These are phyloP conservation scores for Penicillium steckii DNA, from an alignment of 495 filamentous ascomycete genomes.

Conservation along the genomic window DNA sequence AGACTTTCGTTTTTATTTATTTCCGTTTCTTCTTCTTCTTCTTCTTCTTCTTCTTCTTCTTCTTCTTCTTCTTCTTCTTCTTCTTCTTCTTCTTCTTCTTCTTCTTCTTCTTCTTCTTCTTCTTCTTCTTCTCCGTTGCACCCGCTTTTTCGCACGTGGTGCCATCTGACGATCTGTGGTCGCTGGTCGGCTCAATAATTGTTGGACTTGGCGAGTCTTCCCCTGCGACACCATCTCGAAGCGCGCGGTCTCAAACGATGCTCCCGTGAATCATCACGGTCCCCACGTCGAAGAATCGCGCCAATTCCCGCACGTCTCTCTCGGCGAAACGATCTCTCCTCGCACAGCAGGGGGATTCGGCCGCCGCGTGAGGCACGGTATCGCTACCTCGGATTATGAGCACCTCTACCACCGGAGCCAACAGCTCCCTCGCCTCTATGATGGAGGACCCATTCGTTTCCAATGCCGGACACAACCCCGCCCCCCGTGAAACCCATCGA, in stretches of 20 bases:
- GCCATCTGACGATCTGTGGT: conserved; percentile 19
- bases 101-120: conserved; percentile 12
- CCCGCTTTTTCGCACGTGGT: conserved; percentile 12
- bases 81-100: conserved; percentile 10
- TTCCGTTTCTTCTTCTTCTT: conserved; percentile 14
- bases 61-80: no score
- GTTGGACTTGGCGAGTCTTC: conserved; percentile 1
- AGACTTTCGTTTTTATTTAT: background rate
- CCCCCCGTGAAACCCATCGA: conserved; percentile 58
- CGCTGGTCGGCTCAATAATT: conserved; percentile 37
- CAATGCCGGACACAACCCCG: conserved; percentile 31
- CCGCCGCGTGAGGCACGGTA: conserved; percentile 18
- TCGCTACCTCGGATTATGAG: conserved; percentile 17
- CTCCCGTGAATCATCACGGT: conserved; percentile 24
- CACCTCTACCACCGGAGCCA: conserved; percentile 15
- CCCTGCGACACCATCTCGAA: conserved; percentile 7
- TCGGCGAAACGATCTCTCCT: conserved; percentile 29
- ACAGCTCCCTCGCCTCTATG: conserved; percentile 29
- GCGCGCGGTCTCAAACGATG: conserved; percentile 32
- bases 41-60: conserved; percentile 2
- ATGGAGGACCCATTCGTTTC: conserved; percentile 58
- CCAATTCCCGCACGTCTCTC: conserved; percentile 18
- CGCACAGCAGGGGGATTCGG: conserved; percentile 22
- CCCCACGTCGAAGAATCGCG: conserved; percentile 18
- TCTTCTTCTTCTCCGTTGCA: conserved; percentile 4